Evolutionary conservation across 306 rosid genomes (phyloP), one percentile per base, ranked within the genome.

Genomic region (Trifolium dubium): DNA sequence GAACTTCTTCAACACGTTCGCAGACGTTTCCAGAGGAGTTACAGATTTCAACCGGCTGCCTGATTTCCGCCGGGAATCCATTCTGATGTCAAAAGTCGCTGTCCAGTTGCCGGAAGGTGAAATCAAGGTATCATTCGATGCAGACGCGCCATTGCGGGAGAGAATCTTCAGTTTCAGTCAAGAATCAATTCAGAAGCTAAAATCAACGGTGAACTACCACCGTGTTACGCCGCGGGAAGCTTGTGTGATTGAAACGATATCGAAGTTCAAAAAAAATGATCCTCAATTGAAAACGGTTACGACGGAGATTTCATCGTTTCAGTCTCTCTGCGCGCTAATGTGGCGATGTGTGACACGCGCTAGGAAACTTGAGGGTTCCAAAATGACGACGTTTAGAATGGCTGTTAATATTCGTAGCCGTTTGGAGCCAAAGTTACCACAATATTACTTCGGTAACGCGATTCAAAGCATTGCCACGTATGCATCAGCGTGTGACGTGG

Each of bases 1-100:
- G 98, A 87, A 91, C 62, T 93, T 93, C 88, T 93, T 89, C 89
- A 91, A 93, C 51, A 81, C 92, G 60, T 93, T 93, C 70, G 91
- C 97, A 0, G 87, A 83, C 29, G 35, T 79, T 29, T 84, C 85
- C 59, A 72, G 81, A 6, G 89, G 84, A 0, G 76, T 34, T 2
- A 69, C 46, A 5, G 30, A 30, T 4, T 28, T 80, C 17, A 68
- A 85, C 0, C 81, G 49, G 8, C 60, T 60, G 13, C 96, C 96
- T 4, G 92, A 88, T 60, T 93, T 93, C 65, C 67, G 64, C 10
- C 84, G 98, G 3, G 87, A 83, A 6, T 89, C 89, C 0, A 58
- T 86, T 12, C 73, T 93, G n/a, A 69, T 75, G 10, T 89, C 98
- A 0, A 69, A 84, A 0, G 77, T 70, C 0, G 83, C 84, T 1